Base-by-base conservation (phyloP, 192 early-diverging fungal species). In the Entomortierella beljakovae region DNA sequence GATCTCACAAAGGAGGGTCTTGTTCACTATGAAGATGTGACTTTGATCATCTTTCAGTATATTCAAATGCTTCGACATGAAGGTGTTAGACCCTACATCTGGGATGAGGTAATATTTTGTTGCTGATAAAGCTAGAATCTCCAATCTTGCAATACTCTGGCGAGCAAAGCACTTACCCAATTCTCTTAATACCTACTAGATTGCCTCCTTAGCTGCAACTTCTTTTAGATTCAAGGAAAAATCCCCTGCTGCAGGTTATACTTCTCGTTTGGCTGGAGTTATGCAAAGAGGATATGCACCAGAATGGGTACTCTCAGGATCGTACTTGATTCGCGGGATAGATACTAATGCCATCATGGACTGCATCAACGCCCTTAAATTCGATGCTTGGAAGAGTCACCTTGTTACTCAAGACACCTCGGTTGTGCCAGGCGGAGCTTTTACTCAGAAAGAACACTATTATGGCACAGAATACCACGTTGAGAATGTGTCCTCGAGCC, bases 1-100 rank as follows among this genome's bases (percentile, higher is more conserved):
- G 91, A 91, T 67, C 85, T 99, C 62, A 98, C 97, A 6, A 90
- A 92, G 71, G 87, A 90, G 46, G 97, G 97, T 13, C 74, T 92
- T 82, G 76, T 77, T 29, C 85, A 92, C 56, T 94, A 92, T 63
- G 82, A 95, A 63, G 93, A 96, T 33, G 91, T 98, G 1, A 84
- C 98, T 43, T 66, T 86, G 10, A 84, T 90, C 22, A 70, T 98
- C 20, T 99, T 98, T 81, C 90, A 94, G 71, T 99, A 96, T 69
- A 93, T 98, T 63, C 80, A 92, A 28, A 90, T 99, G 89, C 74
- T 99, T 29, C 86, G 86, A 52, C 59, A 81, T n/a, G 76, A 73
- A 49, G 93, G 92, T 29, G 82, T 94, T 50, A 88, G 94, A 63
- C 82, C 91, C 34, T 93, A 92, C 87, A 91, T 93, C 51, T 97